phyloP scores from a whole-genome alignment of 2,329 filamentous ascomycete species.

The Ceratocystis huliohia region DNA sequence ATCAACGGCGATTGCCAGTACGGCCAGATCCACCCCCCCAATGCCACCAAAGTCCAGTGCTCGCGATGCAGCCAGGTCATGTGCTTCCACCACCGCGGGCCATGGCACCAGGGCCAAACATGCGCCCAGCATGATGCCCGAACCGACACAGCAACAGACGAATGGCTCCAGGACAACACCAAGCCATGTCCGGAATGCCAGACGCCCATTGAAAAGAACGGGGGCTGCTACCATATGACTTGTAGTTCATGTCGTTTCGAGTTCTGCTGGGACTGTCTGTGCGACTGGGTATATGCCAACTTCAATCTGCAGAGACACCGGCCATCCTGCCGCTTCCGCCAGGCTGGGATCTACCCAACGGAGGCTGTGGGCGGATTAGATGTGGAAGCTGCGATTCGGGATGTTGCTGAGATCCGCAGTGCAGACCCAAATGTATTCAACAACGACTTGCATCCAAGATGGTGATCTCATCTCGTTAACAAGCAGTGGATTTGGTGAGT shows the following conservation, averaged over 20 bases:
- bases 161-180: neutral
- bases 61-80: conserved; percentile 31
- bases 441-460: neutral
- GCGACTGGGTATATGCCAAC: neutral
- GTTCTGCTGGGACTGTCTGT: conserved; percentile 7
- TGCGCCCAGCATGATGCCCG: neutral
- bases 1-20: conserved; percentile 55
- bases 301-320: neutral
- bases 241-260: neutral
- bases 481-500: neutral
- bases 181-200: conserved; percentile 2
- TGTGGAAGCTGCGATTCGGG: neutral
- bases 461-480: neutral
- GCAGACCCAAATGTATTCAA: neutral
- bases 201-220: conserved; percentile 1
- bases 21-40: conserved; percentile 55
- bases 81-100: conserved; percentile 10
- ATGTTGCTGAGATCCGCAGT: neutral
- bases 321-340: conserved; percentile 16
- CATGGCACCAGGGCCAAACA: conserved; percentile 10
- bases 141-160: conserved; percentile 1
- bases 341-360: neutral
- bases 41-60: conserved; percentile 55
- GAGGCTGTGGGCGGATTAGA: neutral
- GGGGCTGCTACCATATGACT: conserved; percentile 10